Evolutionary conservation across 176 grass and related monocot species (phyloP).

Genomic region (Ensete glaucum): DNA sequence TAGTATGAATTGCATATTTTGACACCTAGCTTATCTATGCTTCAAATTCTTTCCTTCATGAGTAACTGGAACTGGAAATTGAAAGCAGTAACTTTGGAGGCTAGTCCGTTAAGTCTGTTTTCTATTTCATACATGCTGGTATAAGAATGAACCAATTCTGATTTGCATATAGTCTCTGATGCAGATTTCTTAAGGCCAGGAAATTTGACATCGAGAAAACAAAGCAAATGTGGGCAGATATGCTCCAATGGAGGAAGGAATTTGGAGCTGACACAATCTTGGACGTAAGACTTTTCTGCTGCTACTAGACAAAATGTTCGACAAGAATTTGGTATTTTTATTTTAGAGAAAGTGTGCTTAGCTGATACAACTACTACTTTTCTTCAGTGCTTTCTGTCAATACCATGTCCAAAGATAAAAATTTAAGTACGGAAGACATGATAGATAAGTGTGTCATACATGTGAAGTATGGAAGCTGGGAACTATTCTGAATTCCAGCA

Average conservation of each 20-base stretch:
- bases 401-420: too few species aligned
- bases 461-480: background rate
- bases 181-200: slow-evolving; percentile 52
- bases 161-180: background rate
- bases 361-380: too few species aligned
- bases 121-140: too few species aligned
- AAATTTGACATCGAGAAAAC: slow-evolving; percentile 93
- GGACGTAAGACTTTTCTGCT: slow-evolving; percentile 24
- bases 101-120: too few species aligned
- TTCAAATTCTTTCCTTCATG: background rate
- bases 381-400: too few species aligned
- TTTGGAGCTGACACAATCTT: slow-evolving; percentile 68
- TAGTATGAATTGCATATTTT: too few species aligned
- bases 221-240: slow-evolving; percentile 91
- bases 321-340: too few species aligned
- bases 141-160: background rate
- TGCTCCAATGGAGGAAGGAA: slow-evolving; percentile 80
- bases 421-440: too few species aligned
- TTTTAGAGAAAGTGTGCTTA: too few species aligned
- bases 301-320: too few species aligned
- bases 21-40: background rate
- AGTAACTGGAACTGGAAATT: too few species aligned
- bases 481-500: background rate
- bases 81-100: too few species aligned
- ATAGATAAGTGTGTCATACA: background rate